Conservation (phyloP, 1,139 yeast genomes). For the Magnusiomyces paraingens region DNA sequence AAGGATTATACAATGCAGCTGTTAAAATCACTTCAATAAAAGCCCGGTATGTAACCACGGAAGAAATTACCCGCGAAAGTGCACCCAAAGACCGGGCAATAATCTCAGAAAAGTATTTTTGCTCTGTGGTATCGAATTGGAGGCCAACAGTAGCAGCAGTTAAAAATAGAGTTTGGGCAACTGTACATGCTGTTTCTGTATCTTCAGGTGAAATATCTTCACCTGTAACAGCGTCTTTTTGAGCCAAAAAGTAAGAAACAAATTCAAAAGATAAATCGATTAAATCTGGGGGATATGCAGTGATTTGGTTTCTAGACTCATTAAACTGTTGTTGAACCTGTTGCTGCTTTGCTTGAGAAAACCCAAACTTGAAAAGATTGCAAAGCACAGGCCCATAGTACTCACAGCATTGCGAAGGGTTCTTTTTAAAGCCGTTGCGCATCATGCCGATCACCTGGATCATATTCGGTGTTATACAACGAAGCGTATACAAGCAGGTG, state of each 20-base stretch:
- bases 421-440: conserved; percentile 7
- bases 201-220: neutral
- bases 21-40: conserved; percentile 2
- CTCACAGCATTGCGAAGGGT: conserved; percentile 13
- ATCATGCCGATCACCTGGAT: conserved; percentile 11
- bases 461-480: conserved; percentile 6
- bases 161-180: conserved; percentile 3
- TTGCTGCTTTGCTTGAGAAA: neutral
- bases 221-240: neutral
- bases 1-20: conserved; percentile 1
- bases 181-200: neutral
- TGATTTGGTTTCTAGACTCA: neutral
- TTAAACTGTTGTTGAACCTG: neutral
- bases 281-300: neutral
- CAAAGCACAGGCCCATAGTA: conserved; percentile 14
- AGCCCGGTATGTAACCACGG: neutral
- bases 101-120: neutral
- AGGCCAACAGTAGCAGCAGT: neutral
- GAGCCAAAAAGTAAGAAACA: neutral
- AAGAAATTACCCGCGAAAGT: neutral
- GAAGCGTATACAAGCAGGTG: conserved; percentile 7
- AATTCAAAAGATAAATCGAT: neutral
- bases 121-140: neutral
- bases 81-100: neutral
- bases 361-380: conserved; percentile 9